Percentiles rank a stretch among this genome's conserved stretches.
Evolutionary conservation across 176 grass and related monocot genomes (phyloP).

Genomic region (Metroxylon sagu): DNA sequence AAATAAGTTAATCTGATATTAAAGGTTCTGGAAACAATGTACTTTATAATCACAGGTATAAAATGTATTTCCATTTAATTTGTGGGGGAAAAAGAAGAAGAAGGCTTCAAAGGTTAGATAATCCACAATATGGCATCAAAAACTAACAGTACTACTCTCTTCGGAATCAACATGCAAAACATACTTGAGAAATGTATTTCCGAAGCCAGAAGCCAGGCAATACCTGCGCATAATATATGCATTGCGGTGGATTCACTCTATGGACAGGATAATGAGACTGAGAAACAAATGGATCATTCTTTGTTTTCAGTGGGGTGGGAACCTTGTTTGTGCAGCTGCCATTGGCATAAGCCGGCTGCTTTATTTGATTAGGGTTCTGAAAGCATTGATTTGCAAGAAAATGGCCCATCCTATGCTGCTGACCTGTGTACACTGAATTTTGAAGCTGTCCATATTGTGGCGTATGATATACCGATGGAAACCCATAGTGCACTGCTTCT

Average conservation of each 20-base stretch:
- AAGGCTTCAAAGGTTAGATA: too few relatives aligned
- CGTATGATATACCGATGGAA: not conserved
- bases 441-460: not conserved
- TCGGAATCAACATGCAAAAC: too few relatives aligned
- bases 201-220: too few relatives aligned
- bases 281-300: not conserved
- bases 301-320: not conserved
- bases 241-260: not conserved
- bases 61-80: too few relatives aligned
- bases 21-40: too few relatives aligned
- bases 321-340: not conserved
- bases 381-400: not conserved
- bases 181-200: too few relatives aligned
- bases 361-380: slow-evolving; percentile 6
- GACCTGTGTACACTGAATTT: not conserved
- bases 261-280: not conserved
- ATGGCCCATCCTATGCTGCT: too few relatives aligned
- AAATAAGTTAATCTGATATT: too few relatives aligned
- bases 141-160: too few relatives aligned
- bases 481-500: not conserved
- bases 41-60: too few relatives aligned
- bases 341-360: not conserved
- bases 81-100: too few relatives aligned
- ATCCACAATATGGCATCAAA: too few relatives aligned
- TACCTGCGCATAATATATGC: slow-evolving; percentile 2